A percentile compares a stretch with the other conserved stretches of the same genome.
Conservation (phyloP, 2,329 filamentous ascomycete genomes). For the Metarhizium brunneum region DNA sequence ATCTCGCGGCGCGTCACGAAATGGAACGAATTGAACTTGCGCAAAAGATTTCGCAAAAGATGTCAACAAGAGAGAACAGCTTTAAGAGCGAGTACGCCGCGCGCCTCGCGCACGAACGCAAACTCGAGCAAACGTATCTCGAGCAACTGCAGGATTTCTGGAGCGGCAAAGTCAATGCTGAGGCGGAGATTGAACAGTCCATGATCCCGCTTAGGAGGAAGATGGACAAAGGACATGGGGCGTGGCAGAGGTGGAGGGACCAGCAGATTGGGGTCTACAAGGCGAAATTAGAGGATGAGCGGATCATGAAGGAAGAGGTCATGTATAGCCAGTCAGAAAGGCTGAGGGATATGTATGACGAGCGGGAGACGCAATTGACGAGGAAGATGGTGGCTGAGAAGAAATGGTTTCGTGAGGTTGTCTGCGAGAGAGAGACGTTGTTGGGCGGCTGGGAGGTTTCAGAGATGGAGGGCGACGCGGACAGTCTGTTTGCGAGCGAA, state of each 20-base stretch:
- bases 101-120: constrained; percentile 31
- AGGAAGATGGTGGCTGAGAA: constrained; percentile 32
- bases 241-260: constrained; percentile 32
- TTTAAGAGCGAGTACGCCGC: constrained; percentile 31
- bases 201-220: constrained; percentile 25
- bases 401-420: constrained; percentile 36
- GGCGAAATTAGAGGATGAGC: constrained; percentile 28
- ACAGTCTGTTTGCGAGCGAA: constrained; percentile 18
- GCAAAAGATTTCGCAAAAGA: constrained; percentile 14
- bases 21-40: constrained; percentile 21
- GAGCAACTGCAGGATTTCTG: constrained; percentile 29
- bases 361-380: constrained; percentile 21
- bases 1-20: constrained; percentile 24
- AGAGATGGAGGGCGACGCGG: constrained; percentile 33
- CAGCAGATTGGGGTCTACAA: constrained; percentile 29
- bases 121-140: constrained; percentile 35
- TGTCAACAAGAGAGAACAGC: constrained; percentile 20
- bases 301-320: constrained; percentile 30
- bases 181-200: constrained; percentile 20
- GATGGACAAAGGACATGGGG: constrained; percentile 31
- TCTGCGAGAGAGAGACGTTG: constrained; percentile 33
- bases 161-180: constrained; percentile 23
- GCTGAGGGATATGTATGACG: constrained; percentile 18
- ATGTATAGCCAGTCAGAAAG: constrained; percentile 29
- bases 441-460: constrained; percentile 30